Base-by-base conservation (phyloP, 2,329 filamentous ascomycete species). In the Claviceps capensis region DNA sequence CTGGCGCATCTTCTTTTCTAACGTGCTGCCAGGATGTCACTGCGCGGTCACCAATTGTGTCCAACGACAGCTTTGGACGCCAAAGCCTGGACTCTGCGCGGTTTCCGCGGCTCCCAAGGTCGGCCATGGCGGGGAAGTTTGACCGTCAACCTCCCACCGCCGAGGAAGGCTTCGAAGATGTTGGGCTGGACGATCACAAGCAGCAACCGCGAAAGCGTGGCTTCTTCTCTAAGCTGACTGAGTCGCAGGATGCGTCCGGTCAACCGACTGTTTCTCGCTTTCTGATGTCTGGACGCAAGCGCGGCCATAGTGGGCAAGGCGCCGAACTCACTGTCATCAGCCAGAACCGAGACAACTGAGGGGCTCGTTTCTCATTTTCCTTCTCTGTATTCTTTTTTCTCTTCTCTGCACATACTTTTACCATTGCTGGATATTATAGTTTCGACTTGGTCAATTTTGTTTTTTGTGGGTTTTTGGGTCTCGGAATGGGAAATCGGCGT, bases 81-180 rank as follows among this genome's bases (percentile, higher is more conserved):
- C 84, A 87, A 59, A 93, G 86, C 52, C 79, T 95, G 57, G 89
- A 96, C 65, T 88, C 87, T 6, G 77, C 82, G 47, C 77, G 81
- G 57, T 76, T 79, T 63, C 73, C 77, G 52, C 76, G 83, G 53
- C 72, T 80, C 44, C 79, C 82, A 17, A 76, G 83, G 55, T 79
- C 82, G 8, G 75, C 81, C 7, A 66, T 83, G 50, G 73, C 78
- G 55, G 75, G 73, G 52, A 74, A 74, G 49, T 78, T 82, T 58
- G 77, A 79, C 52, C 72, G 71, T 61, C 76, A 82, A 51, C 74
- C 77, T 30, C 75, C 80, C n/a, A 85, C 82, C 34, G 77, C 81
- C 43, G 88, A 93, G 60, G 87, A 94, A 61, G 74, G 74, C 5
- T 96, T 97, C 60, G 91, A 96, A 65, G 91, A 97, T 50, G 87